Percentiles rank a stretch among this genome's conserved stretches.
Evolutionary conservation across 1,139 yeast species (phyloP).

Genomic region (Taphrina confusa): DNA sequence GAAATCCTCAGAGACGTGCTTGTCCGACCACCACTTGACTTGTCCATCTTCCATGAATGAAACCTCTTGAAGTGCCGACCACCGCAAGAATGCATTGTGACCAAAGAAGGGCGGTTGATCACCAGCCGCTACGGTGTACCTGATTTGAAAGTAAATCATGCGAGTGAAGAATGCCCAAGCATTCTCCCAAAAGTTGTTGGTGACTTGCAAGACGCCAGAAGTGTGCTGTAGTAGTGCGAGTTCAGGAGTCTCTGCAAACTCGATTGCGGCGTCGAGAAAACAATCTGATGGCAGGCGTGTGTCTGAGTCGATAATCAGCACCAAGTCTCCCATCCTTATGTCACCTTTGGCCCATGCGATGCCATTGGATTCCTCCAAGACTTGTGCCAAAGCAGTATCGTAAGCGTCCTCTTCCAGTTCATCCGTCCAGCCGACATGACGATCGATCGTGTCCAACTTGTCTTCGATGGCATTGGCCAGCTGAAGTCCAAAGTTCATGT

Average conservation of each 20-base stretch:
- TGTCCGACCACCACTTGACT: slow-evolving; percentile 38
- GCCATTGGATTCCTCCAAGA: slow-evolving; percentile 9
- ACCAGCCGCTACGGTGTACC: slow-evolving; percentile 37
- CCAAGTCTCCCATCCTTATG: slow-evolving; percentile 37
- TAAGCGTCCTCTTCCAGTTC: slow-evolving; percentile 5
- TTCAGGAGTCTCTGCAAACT: slow-evolving; percentile 21
- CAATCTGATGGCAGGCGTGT: slow-evolving; percentile 39
- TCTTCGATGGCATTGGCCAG: slow-evolving; percentile 36
- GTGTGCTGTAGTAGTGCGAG: slow-evolving; percentile 14
- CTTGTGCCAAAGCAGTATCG: not conserved
- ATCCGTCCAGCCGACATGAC: slow-evolving; percentile 36
- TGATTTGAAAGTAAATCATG: slow-evolving; percentile 37
- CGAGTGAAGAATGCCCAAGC: slow-evolving; percentile 36
- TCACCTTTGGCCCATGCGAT: slow-evolving; percentile 37
- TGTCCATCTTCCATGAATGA: slow-evolving; percentile 31
- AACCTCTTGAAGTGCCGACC: slow-evolving; percentile 38
- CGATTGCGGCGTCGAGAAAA: slow-evolving; percentile 39
- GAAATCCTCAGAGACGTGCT: slow-evolving; percentile 38
- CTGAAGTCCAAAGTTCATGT: slow-evolving; percentile 32
- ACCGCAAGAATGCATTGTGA: slow-evolving; percentile 38
- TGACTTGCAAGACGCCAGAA: slow-evolving; percentile 22
- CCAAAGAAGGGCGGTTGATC: slow-evolving; percentile 39
- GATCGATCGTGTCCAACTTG: slow-evolving; percentile 37
- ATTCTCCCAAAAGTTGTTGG: slow-evolving; percentile 17
- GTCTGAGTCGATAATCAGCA: slow-evolving; percentile 38